Base-by-base conservation (phyloP, 495 filamentous ascomycete species). In the Amniculicola lignicola region DNA sequence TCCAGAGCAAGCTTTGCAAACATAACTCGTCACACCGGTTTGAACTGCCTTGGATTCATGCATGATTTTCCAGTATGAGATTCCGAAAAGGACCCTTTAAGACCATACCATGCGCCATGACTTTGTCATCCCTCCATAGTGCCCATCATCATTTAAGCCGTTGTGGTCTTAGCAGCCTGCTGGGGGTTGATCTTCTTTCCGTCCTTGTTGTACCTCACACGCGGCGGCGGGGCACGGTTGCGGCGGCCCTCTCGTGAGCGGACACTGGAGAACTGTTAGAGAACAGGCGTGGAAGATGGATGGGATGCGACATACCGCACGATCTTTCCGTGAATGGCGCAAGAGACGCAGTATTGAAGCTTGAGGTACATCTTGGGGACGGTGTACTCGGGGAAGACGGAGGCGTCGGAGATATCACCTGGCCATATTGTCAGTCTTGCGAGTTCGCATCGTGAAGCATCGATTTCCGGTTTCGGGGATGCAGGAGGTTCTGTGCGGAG, bases 291-390 rank as follows among this genome's bases (percentile, higher is more conserved):
- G 36, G 16, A 40, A 40, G 29, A 51, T 50, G 55, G 64, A 44
- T 27, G 57, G 41, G 57, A 66, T 71, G 78, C 65, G 18, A 81
- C 89, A 74, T 87, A 98, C 93, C 93, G 92, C 74, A 99, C 94
- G 75, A 97, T 97, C 88, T 99, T 99, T 81, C 94, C 93, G 81
- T 97, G 93, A 69, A 99, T 97, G 66, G 93, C 93, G 79, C 93
- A 97, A 73, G 94, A 97, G 70, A 98, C 93, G 75, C 93, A 99
- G 88, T 99, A 99, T 82, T 99, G 93, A 74, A 99, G 86, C 85
- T 99, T 99, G 75, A 99, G 81, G 86, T 99, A 99, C 93, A 99
- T 99, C 85, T 99, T 99, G 75, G 93, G 93, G 74, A 99, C 91
- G 55, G 89, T 87, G 81, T 99, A 99, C 80, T 99, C 93, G 62